phyloP scores from a whole-genome alignment of 108 stramenopile species.

The Cyclotella sp. region DNA sequence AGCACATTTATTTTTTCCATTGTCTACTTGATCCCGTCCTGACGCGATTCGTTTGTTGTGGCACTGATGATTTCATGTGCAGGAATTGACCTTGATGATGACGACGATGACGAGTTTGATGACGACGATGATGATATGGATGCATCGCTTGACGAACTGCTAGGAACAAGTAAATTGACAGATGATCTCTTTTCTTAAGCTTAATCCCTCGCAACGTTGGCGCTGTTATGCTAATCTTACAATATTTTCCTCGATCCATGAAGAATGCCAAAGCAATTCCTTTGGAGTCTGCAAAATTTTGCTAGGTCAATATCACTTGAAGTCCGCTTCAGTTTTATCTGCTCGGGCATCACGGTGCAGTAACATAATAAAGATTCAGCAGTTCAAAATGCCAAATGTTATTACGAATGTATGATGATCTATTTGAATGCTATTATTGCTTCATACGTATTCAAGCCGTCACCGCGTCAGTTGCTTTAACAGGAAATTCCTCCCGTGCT shows the following conservation, averaged over 20 bases:
- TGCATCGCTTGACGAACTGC: slow-evolving; percentile 75
- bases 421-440: too few species aligned
- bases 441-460: too few species aligned
- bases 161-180: slow-evolving; percentile 72
- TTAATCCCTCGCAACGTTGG: background rate
- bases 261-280: too few species aligned
- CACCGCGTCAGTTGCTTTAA: too few species aligned
- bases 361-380: too few species aligned
- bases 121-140: slow-evolving; percentile 68
- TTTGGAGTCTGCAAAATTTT: too few species aligned
- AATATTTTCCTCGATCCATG: background rate
- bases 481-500: background rate
- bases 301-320: too few species aligned
- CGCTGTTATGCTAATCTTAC: too few species aligned
- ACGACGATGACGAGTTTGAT: slow-evolving; percentile 62
- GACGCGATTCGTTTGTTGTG: background rate
- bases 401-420: too few species aligned
- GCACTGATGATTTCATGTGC: background rate
- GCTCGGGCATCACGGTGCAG: too few species aligned
- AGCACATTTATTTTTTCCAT: background rate
- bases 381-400: too few species aligned
- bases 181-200: slow-evolving; percentile 81
- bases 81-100: slow-evolving; percentile 48
- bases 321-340: too few species aligned
- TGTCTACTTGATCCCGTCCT: background rate